These are phyloP conservation scores for Entrophospora sp. DNA, from an alignment of 192 early-diverging fungal genomes.

Conservation along the genomic window DNA sequence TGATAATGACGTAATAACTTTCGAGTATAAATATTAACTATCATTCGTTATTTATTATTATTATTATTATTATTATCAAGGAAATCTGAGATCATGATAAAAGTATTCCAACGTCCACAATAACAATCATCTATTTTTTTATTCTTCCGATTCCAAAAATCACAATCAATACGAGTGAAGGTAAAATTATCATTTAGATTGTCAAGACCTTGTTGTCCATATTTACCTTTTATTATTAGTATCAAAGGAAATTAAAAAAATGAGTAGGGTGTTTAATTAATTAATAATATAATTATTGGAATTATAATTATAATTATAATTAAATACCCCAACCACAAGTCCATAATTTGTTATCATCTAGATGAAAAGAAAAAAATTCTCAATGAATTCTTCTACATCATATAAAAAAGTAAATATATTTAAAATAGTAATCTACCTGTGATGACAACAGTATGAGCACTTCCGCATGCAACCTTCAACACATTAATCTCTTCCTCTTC, in stretches of 20 bases:
- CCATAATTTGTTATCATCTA: background rate
- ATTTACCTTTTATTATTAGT: no score
- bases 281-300: background rate
- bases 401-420: no score
- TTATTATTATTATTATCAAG: no score
- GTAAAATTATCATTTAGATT: background rate
- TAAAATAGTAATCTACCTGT: slow-evolving; percentile 21
- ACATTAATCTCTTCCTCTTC: slow-evolving; percentile 15
- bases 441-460: slow-evolving; percentile 24
- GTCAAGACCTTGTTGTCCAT: slow-evolving; percentile 6
- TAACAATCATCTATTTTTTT: slow-evolving; percentile 1
- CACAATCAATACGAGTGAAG: background rate
- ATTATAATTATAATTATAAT: background rate
- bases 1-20: no score
- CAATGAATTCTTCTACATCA: background rate
- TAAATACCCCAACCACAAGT: slow-evolving; percentile 16
- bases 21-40: no score
- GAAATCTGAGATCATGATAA: no score
- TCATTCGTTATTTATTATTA: no score
- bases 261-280: background rate
- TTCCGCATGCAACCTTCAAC: slow-evolving; percentile 26
- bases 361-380: background rate
- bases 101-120: slow-evolving; percentile 19
- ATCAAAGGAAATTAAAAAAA: no score
- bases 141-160: background rate